Percentiles rank a stretch among this genome's conserved stretches.
Evolutionary conservation across 768 basidiomycete genomes (phyloP).

Genomic region (Amanita subjunquillea): DNA sequence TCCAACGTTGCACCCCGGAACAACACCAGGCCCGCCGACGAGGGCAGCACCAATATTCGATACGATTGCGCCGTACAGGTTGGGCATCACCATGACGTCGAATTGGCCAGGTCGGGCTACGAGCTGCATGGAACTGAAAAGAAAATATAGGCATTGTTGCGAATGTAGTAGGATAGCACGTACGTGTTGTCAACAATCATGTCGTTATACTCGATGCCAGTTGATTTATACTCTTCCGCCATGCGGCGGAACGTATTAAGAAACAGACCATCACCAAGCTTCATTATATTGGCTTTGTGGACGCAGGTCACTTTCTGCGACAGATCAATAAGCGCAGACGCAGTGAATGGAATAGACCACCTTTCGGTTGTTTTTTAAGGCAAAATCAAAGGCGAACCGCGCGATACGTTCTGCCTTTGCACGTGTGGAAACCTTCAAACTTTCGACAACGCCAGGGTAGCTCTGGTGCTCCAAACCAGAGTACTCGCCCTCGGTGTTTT

Average conservation of each 20-base stretch:
- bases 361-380: constrained; percentile 97
- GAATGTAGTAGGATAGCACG: constrained; percentile 12
- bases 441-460: constrained; percentile 97
- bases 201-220: constrained; percentile 88
- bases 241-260: constrained; percentile 95
- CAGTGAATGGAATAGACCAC: constrained; percentile 24
- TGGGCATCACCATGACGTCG: constrained; percentile 99
- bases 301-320: constrained; percentile 96
- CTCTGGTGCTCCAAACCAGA: constrained; percentile 97
- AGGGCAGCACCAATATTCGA: constrained; percentile 98
- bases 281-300: constrained; percentile 99
- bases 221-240: constrained; percentile 91
- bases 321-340: constrained; percentile 1
- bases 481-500: constrained; percentile 99
- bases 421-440: constrained; percentile 91
- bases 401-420: constrained; percentile 94
- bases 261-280: constrained; percentile 98
- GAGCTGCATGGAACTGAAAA: constrained; percentile 90
- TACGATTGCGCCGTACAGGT: constrained; percentile 93
- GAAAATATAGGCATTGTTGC: not conserved
- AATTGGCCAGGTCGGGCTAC: constrained; percentile 94
- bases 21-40: constrained; percentile 96
- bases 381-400: constrained; percentile 98
- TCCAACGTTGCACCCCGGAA: constrained; percentile 97
- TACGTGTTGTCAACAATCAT: constrained; percentile 99